phyloP scores from a whole-genome alignment of 163 green algal genomes.

The Volvox carteri region DNA sequence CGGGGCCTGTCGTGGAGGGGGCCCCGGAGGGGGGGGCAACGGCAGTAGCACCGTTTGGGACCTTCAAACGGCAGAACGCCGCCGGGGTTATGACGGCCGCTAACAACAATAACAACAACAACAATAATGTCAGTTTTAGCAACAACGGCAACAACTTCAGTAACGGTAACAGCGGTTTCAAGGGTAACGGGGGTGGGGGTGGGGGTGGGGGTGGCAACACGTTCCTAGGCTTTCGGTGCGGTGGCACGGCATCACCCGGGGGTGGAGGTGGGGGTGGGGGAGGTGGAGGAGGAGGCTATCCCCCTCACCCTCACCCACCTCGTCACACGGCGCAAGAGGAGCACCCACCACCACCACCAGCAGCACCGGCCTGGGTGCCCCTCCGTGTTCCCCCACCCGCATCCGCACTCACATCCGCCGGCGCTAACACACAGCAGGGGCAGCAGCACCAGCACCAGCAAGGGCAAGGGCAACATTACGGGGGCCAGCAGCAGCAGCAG shows the following conservation, averaged over 20 bases:
- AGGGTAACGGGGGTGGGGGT: neutral
- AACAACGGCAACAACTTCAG: neutral
- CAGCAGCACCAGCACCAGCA: conserved; percentile 17
- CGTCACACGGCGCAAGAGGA: neutral
- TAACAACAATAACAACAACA: neutral
- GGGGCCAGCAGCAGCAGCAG: conserved; percentile 6
- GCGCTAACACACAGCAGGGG: too few species aligned
- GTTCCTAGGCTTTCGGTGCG: conserved; percentile 15
- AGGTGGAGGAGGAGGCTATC: neutral
- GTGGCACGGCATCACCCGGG: neutral
- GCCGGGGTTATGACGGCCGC: neutral
- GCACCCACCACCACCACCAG: neutral
- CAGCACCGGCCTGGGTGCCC: conserved; percentile 8
- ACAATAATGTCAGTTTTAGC: neutral
- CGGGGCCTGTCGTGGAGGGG: too few species aligned
- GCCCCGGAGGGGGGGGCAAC: too few species aligned
- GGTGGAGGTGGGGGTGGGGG: neutral
- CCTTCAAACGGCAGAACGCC: too few species aligned
- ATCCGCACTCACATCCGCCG: neutral
- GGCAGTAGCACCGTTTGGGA: too few species aligned
- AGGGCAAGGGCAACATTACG: neutral
- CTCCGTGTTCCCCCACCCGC: neutral
- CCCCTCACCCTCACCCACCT: neutral
- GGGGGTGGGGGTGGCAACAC: neutral
- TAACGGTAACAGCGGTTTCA: neutral